Conservation (phyloP, 192 early-diverging fungal genomes). For the Gryganskiella cystojenkinii region DNA sequence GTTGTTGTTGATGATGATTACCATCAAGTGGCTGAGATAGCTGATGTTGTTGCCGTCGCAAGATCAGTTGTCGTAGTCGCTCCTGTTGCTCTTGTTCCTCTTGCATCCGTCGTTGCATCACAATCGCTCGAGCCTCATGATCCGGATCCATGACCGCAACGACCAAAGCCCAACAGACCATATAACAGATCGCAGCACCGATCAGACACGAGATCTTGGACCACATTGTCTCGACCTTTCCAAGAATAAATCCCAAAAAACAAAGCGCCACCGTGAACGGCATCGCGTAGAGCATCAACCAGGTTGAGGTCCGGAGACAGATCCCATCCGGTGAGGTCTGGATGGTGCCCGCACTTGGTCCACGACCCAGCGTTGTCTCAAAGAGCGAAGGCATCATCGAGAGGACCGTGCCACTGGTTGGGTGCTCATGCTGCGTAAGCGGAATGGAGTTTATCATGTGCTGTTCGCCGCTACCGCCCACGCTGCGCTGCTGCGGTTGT, state of each 20-base stretch:
- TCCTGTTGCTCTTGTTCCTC: neutral
- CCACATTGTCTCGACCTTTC: conserved; percentile 21
- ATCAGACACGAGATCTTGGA: conserved; percentile 24
- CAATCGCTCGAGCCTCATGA: conserved; percentile 25
- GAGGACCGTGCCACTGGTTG: conserved; percentile 41
- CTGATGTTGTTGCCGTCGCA: neutral
- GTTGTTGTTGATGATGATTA: conserved; percentile 3
- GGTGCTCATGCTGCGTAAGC: conserved; percentile 21
- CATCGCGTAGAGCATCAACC: conserved; percentile 31
- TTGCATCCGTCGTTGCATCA: conserved; percentile 4
- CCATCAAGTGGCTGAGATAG: neutral
- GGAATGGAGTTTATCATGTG: neutral
- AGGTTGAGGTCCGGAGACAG: conserved; percentile 21
- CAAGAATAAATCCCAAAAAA: conserved; percentile 27
- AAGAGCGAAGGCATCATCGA: conserved; percentile 51
- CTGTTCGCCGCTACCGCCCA: neutral
- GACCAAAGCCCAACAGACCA: conserved; percentile 27
- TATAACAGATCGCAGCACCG: conserved; percentile 30
- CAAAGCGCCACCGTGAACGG: conserved; percentile 25
- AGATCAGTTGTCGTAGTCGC: conserved; percentile 2
- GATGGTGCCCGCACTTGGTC: conserved; percentile 26
- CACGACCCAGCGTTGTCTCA: conserved; percentile 28
- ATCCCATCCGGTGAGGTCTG: conserved; percentile 22
- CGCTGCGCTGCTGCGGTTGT: neutral
- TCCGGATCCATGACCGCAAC: conserved; percentile 28